These are phyloP conservation scores for Drechslerella coelobrocha DNA, from an alignment of 2,329 filamentous ascomycete species.

Conservation along the genomic window DNA sequence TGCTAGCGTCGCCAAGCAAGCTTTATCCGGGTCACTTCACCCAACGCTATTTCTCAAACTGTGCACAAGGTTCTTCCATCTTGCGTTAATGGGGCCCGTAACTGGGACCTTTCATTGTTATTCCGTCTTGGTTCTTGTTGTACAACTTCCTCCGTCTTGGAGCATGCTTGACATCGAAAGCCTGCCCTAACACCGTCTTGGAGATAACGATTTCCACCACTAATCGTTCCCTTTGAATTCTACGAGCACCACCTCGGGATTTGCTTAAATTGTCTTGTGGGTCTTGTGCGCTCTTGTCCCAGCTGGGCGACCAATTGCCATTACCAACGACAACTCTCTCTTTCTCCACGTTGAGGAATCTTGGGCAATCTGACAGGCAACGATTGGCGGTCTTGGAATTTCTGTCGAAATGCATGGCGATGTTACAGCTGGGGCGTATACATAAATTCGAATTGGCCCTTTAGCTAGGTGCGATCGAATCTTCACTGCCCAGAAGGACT, in stretches of 20 bases:
- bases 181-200: slow-evolving; percentile 27
- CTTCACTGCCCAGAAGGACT: no score
- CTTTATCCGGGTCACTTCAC: slow-evolving; percentile 27
- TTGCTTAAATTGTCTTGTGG: slow-evolving; percentile 49
- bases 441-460: no score
- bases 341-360: background rate
- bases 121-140: slow-evolving; percentile 39
- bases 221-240: slow-evolving; percentile 21
- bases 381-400: slow-evolving; percentile 10
- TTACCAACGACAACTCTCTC: background rate
- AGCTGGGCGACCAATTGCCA: slow-evolving; percentile 25
- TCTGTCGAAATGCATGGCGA: no score
- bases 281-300: slow-evolving; percentile 31
- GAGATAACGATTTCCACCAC: slow-evolving; percentile 37
- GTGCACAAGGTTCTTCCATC: no score
- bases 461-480: no score
- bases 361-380: background rate
- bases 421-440: no score
- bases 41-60: slow-evolving; percentile 39
- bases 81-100: slow-evolving; percentile 13
- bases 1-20: slow-evolving; percentile 26
- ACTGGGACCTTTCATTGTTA: slow-evolving; percentile 15
- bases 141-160: slow-evolving; percentile 45
- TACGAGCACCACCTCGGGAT: slow-evolving; percentile 5
- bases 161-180: slow-evolving; percentile 6